Evolutionary conservation across 495 filamentous ascomycete genomes (phyloP), one percentile per base, ranked within the genome.

Genomic region (Daldinia decipiens): DNA sequence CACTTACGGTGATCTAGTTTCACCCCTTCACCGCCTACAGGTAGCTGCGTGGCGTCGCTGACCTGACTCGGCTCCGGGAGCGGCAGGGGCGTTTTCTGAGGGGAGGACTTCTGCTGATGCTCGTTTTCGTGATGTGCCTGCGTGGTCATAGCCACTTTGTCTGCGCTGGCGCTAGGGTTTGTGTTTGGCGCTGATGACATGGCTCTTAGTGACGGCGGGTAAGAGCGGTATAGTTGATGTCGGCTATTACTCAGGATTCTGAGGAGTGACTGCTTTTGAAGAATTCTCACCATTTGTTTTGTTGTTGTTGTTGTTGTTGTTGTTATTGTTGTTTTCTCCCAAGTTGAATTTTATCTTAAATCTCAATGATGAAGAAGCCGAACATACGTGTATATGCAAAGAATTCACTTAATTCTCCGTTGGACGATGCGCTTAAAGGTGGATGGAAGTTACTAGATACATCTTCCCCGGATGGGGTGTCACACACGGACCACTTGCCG

Each of bases 1-100:
- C 38, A 67, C 69, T 63, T 60, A 72, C 69, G n/a, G 29, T 64
- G 63, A 31, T 72, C 69, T 60, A 72, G 47, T n/a, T 59, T 59
- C 19, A 67, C 59, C 3, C 59, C 69, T 63, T 72, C 69, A 47
- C 69, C 69, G 54, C 64, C 69, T 21, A 72, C 64, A 60, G 64
- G 36, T 13, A 72, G 27, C 5, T 72, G 59, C 43, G 63, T 64
- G 6, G 59, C 31, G 19, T 64, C 59, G 59, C 59, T 50, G n/a
- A 27, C 17, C 8, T 56, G 62, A 8, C 21, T 17, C 8, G 69
- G 69, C 40, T 21, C 68, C 7, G 68, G 68, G 26, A 71, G 63
- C 26, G 68, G 68, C 2, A 67, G 43, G 24, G 68, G 68, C 2
- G 34, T 58, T 4, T 71, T 71, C 3, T 57, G 40, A 40, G 57